These are phyloP conservation scores for Furcasterigmium furcatum DNA, from an alignment of 2,329 filamentous ascomycete genomes.

Conservation along the genomic window DNA sequence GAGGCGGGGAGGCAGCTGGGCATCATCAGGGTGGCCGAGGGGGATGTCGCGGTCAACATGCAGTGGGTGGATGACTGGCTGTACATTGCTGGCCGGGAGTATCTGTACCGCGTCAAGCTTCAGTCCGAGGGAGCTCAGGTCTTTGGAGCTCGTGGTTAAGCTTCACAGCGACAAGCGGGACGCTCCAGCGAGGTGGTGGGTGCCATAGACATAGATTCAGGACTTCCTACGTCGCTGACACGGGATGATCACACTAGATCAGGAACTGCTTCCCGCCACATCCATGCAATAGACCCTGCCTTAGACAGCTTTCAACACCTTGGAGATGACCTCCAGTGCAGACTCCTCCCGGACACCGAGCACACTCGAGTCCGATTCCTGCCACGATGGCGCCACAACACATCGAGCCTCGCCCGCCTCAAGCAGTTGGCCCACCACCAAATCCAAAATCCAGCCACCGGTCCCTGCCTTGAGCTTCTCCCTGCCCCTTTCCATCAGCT, in stretches of 20 bases:
- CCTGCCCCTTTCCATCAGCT: background rate
- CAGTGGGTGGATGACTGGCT: slow-evolving; percentile 12
- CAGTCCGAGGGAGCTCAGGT: too few species aligned
- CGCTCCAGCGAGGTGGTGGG: too few species aligned
- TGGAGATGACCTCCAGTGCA: background rate
- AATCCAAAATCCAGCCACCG: background rate
- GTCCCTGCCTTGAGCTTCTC: background rate
- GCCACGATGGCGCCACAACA: background rate
- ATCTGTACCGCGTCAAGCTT: slow-evolving; percentile 9
- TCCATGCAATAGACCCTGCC: too few species aligned
- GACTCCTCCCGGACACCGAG: background rate
- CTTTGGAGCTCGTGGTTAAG: too few species aligned
- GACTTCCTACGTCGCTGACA: too few species aligned
- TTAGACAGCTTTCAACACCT: background rate
- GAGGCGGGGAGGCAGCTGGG: slow-evolving; percentile 6
- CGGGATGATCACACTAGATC: too few species aligned
- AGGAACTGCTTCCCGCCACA: too few species aligned
- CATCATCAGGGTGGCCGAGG: slow-evolving; percentile 9
- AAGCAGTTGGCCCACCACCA: background rate
- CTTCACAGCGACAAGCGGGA: too few species aligned
- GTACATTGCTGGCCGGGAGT: slow-evolving; percentile 7
- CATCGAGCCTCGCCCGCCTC: background rate
- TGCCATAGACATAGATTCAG: too few species aligned
- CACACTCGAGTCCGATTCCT: background rate
- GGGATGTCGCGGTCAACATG: slow-evolving; percentile 12